Evolutionary conservation across 2,329 filamentous ascomycete species (phyloP), one percentile per base, ranked within the genome.

Genomic region (Juglanconis sp.): DNA sequence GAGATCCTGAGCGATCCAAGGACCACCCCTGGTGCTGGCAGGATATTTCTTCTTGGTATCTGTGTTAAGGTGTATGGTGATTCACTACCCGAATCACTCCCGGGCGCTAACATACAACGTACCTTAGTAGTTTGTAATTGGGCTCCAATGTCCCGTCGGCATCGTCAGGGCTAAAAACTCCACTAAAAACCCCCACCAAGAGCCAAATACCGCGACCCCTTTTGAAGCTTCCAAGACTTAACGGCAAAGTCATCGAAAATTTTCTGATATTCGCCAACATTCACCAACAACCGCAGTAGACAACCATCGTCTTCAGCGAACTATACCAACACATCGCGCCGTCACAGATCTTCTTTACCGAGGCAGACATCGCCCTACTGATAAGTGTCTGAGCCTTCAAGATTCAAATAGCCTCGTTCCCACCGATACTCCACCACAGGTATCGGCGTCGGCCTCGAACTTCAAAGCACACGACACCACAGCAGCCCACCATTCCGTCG

Each of bases 401-500:
- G 4, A 7, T 42, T 11, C 38, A 15, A 42, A 11, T 17, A 9
- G 24, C 46, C n/a, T 31, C n/a, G 3, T 48, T 84, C 83, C 78
- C 74, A 82, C 89, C 90, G 90, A 88, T 93, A 93, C 88, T 90
- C 83, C 75, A 69, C 77, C 80, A 84, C 80, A 77, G 83, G 88
- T 92, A 93, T 96, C 90, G 90, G 89, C 85, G 83, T 88, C 87
- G 87, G 76, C 84, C 53, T 62, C 57, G 59, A 53, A 31, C 57
- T 62, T 86, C 85, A 76, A 79, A 48, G 58, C 58, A 61, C 58
- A 58, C 83, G 82, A 86, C 84, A 82, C 77, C 75, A 68, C 73
- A 76, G n/a, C 79, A 84, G 87, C 87, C 81, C 92, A 96, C 82
- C 78, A 96, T 96, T 96, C 88, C 89, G 82, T 88, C 85, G 80